Evolutionary conservation across 805 yeast genomes (phyloP).

Genomic region (Ascoidea rubescens): DNA sequence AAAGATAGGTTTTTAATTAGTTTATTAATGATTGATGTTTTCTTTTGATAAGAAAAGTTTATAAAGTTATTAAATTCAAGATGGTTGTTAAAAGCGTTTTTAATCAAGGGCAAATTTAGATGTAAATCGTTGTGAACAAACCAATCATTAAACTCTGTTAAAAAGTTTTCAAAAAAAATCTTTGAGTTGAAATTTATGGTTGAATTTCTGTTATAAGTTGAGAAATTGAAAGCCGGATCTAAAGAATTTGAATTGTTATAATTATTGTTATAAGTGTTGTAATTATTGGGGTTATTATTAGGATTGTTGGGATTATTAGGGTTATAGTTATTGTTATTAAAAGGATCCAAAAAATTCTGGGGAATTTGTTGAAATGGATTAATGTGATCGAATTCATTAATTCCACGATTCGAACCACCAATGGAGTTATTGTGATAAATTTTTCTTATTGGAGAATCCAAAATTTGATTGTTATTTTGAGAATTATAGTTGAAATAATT

Average conservation of each 20-base stretch:
- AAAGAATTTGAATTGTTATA: too few species aligned
- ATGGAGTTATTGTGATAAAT: constrained; percentile 1
- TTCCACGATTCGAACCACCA: constrained; percentile 5
- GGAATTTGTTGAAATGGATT: neutral
- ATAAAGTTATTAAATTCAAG: neutral
- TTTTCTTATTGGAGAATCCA: neutral
- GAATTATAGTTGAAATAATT: neutral
- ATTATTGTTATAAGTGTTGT: neutral
- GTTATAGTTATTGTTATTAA: too few species aligned
- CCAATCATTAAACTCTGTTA: constrained; percentile 20
- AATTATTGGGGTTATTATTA: neutral
- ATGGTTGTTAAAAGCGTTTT: constrained; percentile 3
- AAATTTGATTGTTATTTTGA: too few species aligned
- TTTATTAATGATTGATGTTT: neutral
- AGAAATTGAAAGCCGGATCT: too few species aligned
- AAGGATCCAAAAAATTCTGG: neutral
- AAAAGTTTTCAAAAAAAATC: constrained; percentile 3
- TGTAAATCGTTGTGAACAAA: constrained; percentile 19
- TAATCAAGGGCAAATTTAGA: constrained; percentile 3
- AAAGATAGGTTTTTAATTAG: too few species aligned
- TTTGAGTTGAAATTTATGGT: constrained; percentile 5
- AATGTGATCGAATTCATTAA: constrained; percentile 5
- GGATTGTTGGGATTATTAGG: neutral
- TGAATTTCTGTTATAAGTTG: constrained; percentile 2
- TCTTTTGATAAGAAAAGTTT: neutral